Percentiles rank a stretch among this genome's conserved stretches.
phyloP scores from a whole-genome alignment of 495 filamentous ascomycete genomes.

The Mytilinidion resinicola region DNA sequence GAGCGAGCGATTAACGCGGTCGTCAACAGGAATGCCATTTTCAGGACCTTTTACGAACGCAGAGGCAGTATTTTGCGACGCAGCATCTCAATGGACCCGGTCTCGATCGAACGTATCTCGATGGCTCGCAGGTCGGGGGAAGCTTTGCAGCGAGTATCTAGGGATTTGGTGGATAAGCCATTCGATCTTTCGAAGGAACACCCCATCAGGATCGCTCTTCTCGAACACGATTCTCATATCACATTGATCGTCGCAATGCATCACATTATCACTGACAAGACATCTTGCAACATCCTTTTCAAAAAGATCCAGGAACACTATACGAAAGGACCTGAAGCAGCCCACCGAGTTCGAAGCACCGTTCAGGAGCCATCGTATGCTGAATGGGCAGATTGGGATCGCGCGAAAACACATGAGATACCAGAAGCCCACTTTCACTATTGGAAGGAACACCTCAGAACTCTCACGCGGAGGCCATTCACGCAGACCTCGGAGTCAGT shows the following conservation, averaged over 20 bases:
- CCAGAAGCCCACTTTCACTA: background rate
- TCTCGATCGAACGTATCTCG: background rate
- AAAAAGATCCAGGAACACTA: background rate
- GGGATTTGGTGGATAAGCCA: background rate
- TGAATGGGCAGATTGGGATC: background rate
- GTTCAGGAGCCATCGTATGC: background rate
- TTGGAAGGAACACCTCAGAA: background rate
- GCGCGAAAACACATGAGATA: background rate
- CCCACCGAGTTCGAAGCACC: background rate
- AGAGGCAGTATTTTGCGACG: background rate
- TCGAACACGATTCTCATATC: background rate
- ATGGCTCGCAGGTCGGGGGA: background rate
- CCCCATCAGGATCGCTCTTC: background rate
- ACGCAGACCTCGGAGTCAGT: background rate
- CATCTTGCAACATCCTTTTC: background rate
- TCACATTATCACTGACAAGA: conserved; percentile 1
- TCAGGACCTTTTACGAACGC: background rate
- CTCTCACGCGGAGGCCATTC: background rate
- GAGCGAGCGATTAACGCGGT: background rate
- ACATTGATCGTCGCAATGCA: background rate
- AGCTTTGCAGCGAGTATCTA: too few species aligned
- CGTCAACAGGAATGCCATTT: background rate
- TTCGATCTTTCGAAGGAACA: background rate
- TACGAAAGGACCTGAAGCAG: background rate
- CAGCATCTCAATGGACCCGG: background rate